phyloP scores from a whole-genome alignment of 202 grass and related monocot species.

The Schoenoplectus triqueter region DNA sequence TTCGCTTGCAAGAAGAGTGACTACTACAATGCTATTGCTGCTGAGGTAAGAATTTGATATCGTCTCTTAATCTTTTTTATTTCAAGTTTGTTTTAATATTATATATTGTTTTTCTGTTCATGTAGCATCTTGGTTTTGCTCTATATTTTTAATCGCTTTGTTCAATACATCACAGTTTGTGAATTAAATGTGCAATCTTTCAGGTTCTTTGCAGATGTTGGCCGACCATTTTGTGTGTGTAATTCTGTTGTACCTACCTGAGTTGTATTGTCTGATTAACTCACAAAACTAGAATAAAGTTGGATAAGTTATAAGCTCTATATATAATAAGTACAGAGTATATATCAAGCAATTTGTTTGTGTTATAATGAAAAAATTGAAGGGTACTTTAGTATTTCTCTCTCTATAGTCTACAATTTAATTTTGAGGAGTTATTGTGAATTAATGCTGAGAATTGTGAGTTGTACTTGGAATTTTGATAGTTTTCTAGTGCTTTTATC shows the following conservation, averaged over 20 bases:
- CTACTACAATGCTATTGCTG: slow-evolving; percentile 77
- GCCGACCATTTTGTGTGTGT: not conserved
- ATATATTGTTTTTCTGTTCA: not conserved
- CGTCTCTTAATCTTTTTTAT: slow-evolving; percentile 6
- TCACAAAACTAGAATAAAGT: not conserved
- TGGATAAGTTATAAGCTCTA: not conserved
- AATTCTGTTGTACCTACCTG: not conserved
- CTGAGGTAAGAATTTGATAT: slow-evolving; percentile 64
- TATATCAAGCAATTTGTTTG: not conserved
- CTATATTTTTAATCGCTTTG: not conserved
- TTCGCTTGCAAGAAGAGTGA: slow-evolving; percentile 95
- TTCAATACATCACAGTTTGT: not conserved
- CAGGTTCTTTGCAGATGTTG: slow-evolving; percentile 14
- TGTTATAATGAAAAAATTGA: not conserved
- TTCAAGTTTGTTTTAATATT: slow-evolving; percentile 43
- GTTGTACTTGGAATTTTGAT: not conserved
- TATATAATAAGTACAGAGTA: not conserved
- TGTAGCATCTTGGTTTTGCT: slow-evolving; percentile 6
- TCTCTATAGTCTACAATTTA: not conserved
- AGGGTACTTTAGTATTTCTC: not conserved
- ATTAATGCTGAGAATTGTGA: not conserved
- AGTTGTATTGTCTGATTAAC: not conserved
- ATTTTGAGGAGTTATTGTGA: slow-evolving; percentile 14
- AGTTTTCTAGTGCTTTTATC: not conserved
- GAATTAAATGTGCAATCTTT: not conserved